phyloP scores from a whole-genome alignment of 164 flowering plant genomes.

The Sedum album region DNA sequence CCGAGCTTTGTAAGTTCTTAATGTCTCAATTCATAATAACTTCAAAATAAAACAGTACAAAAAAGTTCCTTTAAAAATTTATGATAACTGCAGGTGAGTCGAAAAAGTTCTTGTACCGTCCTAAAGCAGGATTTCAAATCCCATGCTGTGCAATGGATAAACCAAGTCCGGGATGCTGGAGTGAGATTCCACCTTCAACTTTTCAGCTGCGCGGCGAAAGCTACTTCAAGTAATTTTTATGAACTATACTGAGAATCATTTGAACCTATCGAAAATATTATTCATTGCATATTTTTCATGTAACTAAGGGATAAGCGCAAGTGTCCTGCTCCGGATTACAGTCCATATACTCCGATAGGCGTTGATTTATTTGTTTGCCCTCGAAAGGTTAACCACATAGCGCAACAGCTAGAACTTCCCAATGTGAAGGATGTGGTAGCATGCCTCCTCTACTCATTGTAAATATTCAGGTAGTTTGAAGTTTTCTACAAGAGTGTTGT shows the following conservation, averaged over 20 bases:
- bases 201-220: constrained; percentile 79
- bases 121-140: constrained; percentile 63
- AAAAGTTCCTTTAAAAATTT: neutral
- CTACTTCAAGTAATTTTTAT: constrained; percentile 60
- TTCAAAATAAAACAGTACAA: neutral
- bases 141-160: constrained; percentile 54
- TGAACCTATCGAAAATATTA: neutral
- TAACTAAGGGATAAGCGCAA: constrained; percentile 70
- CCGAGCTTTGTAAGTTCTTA: constrained; percentile 29
- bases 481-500: neutral
- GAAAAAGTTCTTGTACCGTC: constrained; percentile 55
- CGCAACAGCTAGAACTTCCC: constrained; percentile 95
- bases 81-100: constrained; percentile 58
- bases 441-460: constrained; percentile 79
- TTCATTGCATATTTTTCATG: constrained; percentile 5
- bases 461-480: constrained; percentile 71
- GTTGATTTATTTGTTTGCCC: constrained; percentile 73
- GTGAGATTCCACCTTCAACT: constrained; percentile 62
- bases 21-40: neutral
- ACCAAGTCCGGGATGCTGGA: constrained; percentile 63
- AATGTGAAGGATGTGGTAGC: constrained; percentile 41
- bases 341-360: constrained; percentile 81
- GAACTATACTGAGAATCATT: neutral
- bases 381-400: constrained; percentile 81
- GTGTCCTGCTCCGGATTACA: constrained; percentile 47